Percentiles rank a stretch among this genome's conserved stretches.
Evolutionary conservation across 192 early-diverging fungal genomes (phyloP).

Genomic region (Podila epicladia): DNA sequence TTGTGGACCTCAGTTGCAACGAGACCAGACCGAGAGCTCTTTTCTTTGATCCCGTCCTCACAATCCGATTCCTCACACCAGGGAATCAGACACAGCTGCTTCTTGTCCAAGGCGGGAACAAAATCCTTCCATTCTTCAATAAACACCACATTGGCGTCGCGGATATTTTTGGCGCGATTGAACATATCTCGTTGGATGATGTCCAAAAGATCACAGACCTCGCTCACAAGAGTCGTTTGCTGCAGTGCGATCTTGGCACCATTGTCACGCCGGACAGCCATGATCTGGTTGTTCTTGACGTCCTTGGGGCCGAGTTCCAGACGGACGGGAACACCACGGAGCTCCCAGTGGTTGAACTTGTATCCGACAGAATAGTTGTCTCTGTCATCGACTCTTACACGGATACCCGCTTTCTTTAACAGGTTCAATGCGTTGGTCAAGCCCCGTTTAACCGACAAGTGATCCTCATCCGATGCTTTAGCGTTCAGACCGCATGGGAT

Average conservation of each 20-base stretch:
- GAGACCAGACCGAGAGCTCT: conserved; percentile 76
- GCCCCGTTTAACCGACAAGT: conserved; percentile 68
- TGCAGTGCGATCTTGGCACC: conserved; percentile 69
- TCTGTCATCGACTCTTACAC: conserved; percentile 81
- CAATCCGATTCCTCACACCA: conserved; percentile 95
- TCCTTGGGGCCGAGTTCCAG: conserved; percentile 98
- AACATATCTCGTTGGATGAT: conserved; percentile 94
- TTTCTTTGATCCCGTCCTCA: conserved; percentile 97
- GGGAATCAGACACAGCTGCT: conserved; percentile 88
- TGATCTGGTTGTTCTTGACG: conserved; percentile 79
- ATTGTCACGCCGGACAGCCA: conserved; percentile 86
- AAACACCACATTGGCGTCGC: conserved; percentile 79
- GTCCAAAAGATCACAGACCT: conserved; percentile 69
- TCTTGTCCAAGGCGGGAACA: conserved; percentile 88
- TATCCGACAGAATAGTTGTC: conserved; percentile 91
- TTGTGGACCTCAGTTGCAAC: conserved; percentile 78
- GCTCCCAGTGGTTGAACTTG: conserved; percentile 99
- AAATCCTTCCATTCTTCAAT: conserved; percentile 94
- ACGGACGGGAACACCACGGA: conserved; percentile 96
- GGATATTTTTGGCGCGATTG: conserved; percentile 77
- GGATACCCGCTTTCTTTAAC: conserved; percentile 77
- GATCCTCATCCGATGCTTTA: conserved; percentile 86
- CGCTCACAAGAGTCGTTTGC: conserved; percentile 65
- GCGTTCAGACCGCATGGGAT: conserved; percentile 94
- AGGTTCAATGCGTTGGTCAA: conserved; percentile 72